These are phyloP conservation scores for Stephania yunnanensis DNA, from an alignment of 164 flowering plant genomes.

Conservation along the genomic window DNA sequence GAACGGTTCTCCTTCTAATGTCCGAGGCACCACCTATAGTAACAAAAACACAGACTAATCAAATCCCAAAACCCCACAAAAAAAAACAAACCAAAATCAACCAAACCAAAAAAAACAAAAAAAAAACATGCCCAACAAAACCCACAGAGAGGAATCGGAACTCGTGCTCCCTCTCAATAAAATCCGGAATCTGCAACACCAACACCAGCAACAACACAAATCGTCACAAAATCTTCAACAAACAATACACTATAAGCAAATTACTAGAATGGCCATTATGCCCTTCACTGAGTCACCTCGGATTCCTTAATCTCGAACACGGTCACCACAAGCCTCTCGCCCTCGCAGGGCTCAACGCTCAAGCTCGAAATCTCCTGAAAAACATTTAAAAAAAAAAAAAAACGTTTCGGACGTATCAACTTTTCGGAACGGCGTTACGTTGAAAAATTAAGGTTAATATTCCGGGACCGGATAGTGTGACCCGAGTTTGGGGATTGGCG, in stretches of 20 bases:
- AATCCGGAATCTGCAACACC: conserved; percentile 61
- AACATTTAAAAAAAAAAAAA: neutral
- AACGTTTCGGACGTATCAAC: neutral
- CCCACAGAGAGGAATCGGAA: conserved; percentile 91
- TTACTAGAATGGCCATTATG: neutral
- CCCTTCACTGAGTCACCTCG: conserved; percentile 42
- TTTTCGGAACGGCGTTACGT: no score
- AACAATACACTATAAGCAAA: neutral
- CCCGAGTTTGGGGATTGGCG: conserved; percentile 68
- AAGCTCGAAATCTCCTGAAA: conserved; percentile 88
- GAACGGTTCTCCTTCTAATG: conserved; percentile 54
- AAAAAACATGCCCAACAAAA: conserved; percentile 5
- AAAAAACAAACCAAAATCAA: neutral
- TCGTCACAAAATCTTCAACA: neutral
- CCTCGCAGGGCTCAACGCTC: conserved; percentile 91
- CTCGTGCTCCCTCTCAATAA: conserved; percentile 80
- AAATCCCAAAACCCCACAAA: neutral
- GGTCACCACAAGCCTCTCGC: conserved; percentile 69
- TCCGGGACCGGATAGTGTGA: conserved; percentile 4
- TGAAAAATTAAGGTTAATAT: neutral
- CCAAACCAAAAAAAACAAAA: neutral
- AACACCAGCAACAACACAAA: neutral
- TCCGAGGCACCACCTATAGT: conserved; percentile 61
- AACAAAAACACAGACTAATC: neutral
- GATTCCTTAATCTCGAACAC: conserved; percentile 72